Evolutionary conservation across 2,329 filamentous ascomycete species (phyloP).

Genomic region (Aspergillus fumigatus): DNA sequence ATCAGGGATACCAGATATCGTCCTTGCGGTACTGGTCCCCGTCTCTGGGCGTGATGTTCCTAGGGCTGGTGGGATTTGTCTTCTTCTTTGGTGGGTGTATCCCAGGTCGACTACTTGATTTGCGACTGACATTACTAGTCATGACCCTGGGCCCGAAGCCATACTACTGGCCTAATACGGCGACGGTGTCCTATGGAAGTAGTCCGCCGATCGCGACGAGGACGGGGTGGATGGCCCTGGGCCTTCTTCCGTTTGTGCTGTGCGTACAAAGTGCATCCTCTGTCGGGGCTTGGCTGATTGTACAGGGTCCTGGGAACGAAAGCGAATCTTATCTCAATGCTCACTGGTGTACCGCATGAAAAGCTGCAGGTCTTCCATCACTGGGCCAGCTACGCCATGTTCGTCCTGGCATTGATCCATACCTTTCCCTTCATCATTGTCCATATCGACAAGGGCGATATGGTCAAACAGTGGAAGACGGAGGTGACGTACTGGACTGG

Average conservation of each 20-base stretch:
- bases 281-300: slow-evolving; percentile 3
- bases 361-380: slow-evolving; percentile 52
- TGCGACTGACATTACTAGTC: slow-evolving; percentile 18
- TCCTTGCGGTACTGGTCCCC: slow-evolving; percentile 41
- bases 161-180: slow-evolving; percentile 53
- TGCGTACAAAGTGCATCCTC: slow-evolving; percentile 11
- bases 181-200: slow-evolving; percentile 40
- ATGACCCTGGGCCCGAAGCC: slow-evolving; percentile 49
- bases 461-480: slow-evolving; percentile 44
- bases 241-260: slow-evolving; percentile 50
- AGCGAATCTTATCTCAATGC: slow-evolving; percentile 50
- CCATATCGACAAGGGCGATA: slow-evolving; percentile 46
- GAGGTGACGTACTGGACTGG: slow-evolving; percentile 53
- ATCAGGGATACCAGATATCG: slow-evolving; percentile 35
- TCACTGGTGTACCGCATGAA: slow-evolving; percentile 56
- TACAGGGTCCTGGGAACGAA: slow-evolving; percentile 48
- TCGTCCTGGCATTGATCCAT: slow-evolving; percentile 53
- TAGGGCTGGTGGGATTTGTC: slow-evolving; percentile 38
- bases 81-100: slow-evolving; percentile 45
- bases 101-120: background rate
- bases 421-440: slow-evolving; percentile 58
- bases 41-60: slow-evolving; percentile 41
- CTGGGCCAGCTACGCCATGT: slow-evolving; percentile 54
- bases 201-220: slow-evolving; percentile 53
- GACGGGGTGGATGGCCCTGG: slow-evolving; percentile 51